Base-by-base conservation (phyloP, 768 basidiomycete species). In the Podaxis pistillaris region DNA sequence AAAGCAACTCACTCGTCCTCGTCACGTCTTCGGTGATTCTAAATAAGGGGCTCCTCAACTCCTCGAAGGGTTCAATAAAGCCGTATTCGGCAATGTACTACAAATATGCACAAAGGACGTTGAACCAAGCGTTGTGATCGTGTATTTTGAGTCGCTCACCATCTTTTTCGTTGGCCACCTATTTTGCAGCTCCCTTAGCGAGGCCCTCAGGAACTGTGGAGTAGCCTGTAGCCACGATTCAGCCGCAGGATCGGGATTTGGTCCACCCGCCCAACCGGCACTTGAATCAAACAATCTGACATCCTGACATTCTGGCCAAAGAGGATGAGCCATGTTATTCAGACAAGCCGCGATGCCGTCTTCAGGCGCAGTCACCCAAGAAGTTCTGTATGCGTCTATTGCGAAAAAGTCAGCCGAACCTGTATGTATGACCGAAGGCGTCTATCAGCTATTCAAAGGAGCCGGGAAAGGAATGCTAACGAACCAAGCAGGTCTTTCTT, bases 391-490 rank as follows among this genome's bases (percentile, higher is more conserved):
- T 1, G 79, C 71, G 58, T 84, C 83, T 24, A 81, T 83, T 12
- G 82, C 83, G 64, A 77, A 84, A 66, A 84, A 85, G 65, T 85
- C 83, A 4, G 81, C 81, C 1, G 79, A 76, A 6, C 82, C 80
- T 79, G 55, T 13, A 47, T 36, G 36, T 33, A 26, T 36, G 6
- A 37, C 19, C 9, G 24, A 40, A 58, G 22, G 56, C 24, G 5
- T 59, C 26, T 17, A 56, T n/a, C 11, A 22, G 37, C 19, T 38
- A 63, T 56, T 28, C 17, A 30, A 7, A 49, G 3, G 17, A 41
- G 63, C 13, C 1, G 37, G n/a, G 33, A 38, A 40, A 24, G 37
- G 11, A 11, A 55, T 24, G 11, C 37, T 7, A 60, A 69, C 66
- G 28, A 50, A 71, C 81, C 81, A 44, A 79, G 70, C 41, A 81